Evolutionary conservation across 495 filamentous ascomycete species (phyloP), one percentile per base, ranked within the genome.

Genomic region (Podospora comata): DNA sequence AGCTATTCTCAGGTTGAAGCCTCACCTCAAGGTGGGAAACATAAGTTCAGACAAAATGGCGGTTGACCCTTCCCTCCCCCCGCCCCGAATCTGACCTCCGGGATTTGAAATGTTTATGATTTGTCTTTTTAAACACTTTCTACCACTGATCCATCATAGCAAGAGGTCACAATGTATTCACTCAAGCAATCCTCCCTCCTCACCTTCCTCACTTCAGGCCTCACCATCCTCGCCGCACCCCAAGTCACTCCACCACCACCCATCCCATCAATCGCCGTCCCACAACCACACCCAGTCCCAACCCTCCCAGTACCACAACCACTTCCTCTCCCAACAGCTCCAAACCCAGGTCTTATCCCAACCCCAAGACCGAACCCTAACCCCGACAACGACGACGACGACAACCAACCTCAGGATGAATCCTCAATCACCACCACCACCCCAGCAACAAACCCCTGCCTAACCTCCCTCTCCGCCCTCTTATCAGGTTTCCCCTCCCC

Each of bases 401-500:
- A 39, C 59, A 18, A 27, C n/a, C 44, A 39, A 28, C 39, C 62
- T 56, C 7, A 56, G 20, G 20, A 23, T 23, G 20, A 23, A 23
- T 1, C 20, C 26, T 39, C 34, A 62, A 55, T 18, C 58, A 15
- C 15, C 58, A 56, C 20, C 20, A 54, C 26, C 23, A 11, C 65
- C 19, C 30, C 39, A 56, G 2, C 44, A 0, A 19, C 60, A 11
- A 34, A 30, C 7, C 66, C 66, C 66, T 68, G 66, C 60, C n/a
- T 32, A 32, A 15, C 66, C 48, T 68, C 66, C 44, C 60, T 68
- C 7, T 34, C 66, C 60, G 23, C 60, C 53, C 15, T 68, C 53
- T 44, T 68, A 39, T 18, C 60, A 16, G 11, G 53, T 44, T 56
- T 68, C n/a, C 53, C 66, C 26, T 34, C 66, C 23, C 60, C 60